phyloP scores from a whole-genome alignment of 176 grass and related monocot species.

The Oropetium thomaeum region DNA sequence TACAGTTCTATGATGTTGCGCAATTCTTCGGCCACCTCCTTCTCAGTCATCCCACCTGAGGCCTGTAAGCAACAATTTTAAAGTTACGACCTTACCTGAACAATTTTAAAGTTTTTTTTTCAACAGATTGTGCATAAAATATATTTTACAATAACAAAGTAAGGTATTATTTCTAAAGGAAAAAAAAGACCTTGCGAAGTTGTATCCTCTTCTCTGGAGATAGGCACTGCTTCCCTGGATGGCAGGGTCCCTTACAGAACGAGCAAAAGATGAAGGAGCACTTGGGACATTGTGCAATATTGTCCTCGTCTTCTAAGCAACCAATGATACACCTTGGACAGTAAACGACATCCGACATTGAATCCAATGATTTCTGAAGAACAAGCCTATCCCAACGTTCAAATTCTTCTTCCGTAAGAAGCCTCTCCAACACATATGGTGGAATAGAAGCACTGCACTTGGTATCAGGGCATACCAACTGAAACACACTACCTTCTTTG shows the following conservation, averaged over 20 bases:
- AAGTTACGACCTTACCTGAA: too few relatives aligned
- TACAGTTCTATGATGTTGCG: constrained; percentile 6
- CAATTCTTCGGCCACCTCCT: not conserved
- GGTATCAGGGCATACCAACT: constrained; percentile 48
- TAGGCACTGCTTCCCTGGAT: constrained; percentile 40
- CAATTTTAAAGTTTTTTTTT: not conserved
- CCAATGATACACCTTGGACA: constrained; percentile 54
- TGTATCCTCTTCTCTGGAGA: constrained; percentile 29
- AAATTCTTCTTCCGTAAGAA: constrained; percentile 48
- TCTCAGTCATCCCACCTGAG: not conserved
- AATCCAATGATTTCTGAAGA: constrained; percentile 53
- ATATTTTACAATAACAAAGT: not conserved
- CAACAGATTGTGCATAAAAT: not conserved
- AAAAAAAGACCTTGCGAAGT: constrained; percentile 39
- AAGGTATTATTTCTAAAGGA: not conserved
- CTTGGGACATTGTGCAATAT: constrained; percentile 45
- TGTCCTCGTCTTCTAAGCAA: constrained; percentile 54
- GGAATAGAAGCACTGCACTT: constrained; percentile 48
- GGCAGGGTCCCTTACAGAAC: constrained; percentile 44
- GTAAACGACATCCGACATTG: constrained; percentile 50
- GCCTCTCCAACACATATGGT: constrained; percentile 43
- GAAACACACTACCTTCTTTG: constrained; percentile 43
- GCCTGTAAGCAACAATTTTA: constrained; percentile 11
- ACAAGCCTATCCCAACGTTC: constrained; percentile 53
- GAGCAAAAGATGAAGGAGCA: constrained; percentile 55